Evolutionary conservation across 441 rosid genomes (phyloP), one percentile per base, ranked within the genome.

Genomic region (Gossypium trilobum): DNA sequence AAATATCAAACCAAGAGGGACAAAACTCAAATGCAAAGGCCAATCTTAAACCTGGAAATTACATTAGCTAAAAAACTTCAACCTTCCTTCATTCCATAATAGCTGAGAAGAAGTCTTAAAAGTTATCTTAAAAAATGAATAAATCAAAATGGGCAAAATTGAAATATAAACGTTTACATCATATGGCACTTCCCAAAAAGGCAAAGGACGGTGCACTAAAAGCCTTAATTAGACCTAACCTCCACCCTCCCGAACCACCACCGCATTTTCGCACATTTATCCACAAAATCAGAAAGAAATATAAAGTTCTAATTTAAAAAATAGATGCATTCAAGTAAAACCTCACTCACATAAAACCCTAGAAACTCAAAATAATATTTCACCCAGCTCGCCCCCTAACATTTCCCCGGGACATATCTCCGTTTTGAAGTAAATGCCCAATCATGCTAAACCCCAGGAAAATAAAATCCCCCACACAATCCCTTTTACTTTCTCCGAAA

Each of bases 391-490:
- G 22, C 33, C 8, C 39, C 59, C 17, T 14, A 4, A n/a, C 17
- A 31, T 17, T 20, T 13, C 13, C n/a, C 20, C 8, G 17, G 2
- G 17, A 16, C 10, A 17, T 46, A 11, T 31, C 31, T 31, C 61
- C 16, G 13, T 1, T 54, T 51, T 17, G 16, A 63, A 52, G 69
- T 16, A 72, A 61, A 72, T 29, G 33, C 8, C 25, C 20, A 17
- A 17, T 48, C 62, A 60, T n/a, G 59, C 44, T 65, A 74, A 82
- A 74, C 77, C 78, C 81, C 58, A 76, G 52, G 36, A 73, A 29
- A 7, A 42, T 64, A 33, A 60, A 54, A 7, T 13, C 61, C 68
- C 71, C 68, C 19, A 50, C 59, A 14, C 58, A 61, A 25, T 2
- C 67, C 71, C 68, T 20, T 31, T 4, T 70, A 27, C 68, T 73